Evolutionary conservation across 1,284 basidiomycete species (phyloP).

Genomic region (Termitomyces sp.): DNA sequence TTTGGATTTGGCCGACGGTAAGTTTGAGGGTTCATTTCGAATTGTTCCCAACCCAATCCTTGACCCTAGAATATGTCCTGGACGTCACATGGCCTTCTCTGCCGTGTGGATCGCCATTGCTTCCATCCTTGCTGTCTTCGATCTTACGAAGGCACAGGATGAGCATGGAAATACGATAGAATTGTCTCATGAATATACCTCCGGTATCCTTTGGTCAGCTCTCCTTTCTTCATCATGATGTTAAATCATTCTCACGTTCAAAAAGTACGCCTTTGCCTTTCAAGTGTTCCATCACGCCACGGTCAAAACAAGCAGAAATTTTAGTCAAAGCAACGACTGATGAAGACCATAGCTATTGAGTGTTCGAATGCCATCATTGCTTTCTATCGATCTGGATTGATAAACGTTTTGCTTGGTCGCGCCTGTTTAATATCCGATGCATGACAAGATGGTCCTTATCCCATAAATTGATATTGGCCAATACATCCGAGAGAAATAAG

Average conservation of each 20-base stretch:
- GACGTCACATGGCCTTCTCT: slow-evolving; percentile 31
- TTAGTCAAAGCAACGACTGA: slow-evolving; percentile 18
- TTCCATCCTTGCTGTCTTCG: slow-evolving; percentile 33
- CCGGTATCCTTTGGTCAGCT: slow-evolving; percentile 25
- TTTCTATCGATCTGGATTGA: no score
- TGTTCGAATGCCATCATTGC: no score
- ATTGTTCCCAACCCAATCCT: background rate
- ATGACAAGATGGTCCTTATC: no score
- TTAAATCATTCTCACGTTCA: background rate
- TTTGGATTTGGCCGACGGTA: slow-evolving; percentile 21
- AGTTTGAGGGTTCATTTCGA: background rate
- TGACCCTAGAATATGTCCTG: slow-evolving; percentile 25
- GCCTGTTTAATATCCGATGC: no score
- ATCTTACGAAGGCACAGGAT: slow-evolving; percentile 29
- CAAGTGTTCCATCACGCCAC: slow-evolving; percentile 27
- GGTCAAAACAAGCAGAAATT: slow-evolving; percentile 20
- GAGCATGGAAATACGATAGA: slow-evolving; percentile 25
- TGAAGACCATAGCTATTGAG: background rate
- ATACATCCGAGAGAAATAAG: no score
- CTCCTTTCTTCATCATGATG: background rate
- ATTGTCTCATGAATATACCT: slow-evolving; percentile 22
- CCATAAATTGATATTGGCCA: no score
- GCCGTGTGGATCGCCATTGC: slow-evolving; percentile 35
- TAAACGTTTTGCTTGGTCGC: no score
- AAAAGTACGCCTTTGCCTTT: slow-evolving; percentile 28